A percentile compares a stretch with the other conserved stretches of the same genome.
Conservation (phyloP, 768 basidiomycete species). For the Leccinellum rugosiceps region DNA sequence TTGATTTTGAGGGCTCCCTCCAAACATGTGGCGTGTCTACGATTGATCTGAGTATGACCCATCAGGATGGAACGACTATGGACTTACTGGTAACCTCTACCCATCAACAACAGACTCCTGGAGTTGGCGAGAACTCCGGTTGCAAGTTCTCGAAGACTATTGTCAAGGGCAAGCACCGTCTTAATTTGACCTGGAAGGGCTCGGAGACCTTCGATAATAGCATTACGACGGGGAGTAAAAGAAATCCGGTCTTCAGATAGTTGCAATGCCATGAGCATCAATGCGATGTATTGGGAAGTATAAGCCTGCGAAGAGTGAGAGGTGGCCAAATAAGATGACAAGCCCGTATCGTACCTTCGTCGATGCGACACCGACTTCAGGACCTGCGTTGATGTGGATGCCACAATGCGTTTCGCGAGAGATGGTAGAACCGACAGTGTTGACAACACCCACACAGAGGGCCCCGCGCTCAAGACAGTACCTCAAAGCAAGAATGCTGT, state of each 20-base stretch:
- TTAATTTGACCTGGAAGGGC: constrained; percentile 89
- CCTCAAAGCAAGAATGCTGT: constrained; percentile 92
- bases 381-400: constrained; percentile 99
- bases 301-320: constrained; percentile 61
- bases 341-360: constrained; percentile 63
- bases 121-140: constrained; percentile 72
- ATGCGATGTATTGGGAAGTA: constrained; percentile 97
- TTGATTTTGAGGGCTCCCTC: constrained; percentile 99
- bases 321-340: not conserved
- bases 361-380: constrained; percentile 98
- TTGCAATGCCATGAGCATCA: constrained; percentile 98
- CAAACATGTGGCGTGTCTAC: constrained; percentile 88
- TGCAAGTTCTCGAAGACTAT: constrained; percentile 75
- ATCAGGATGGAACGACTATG: not conserved
- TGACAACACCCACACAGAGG: constrained; percentile 95
- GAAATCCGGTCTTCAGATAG: constrained; percentile 96
- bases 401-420: constrained; percentile 99
- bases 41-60: not conserved
- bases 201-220: constrained; percentile 92
- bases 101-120: constrained; percentile 93
- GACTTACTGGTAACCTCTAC: constrained; percentile 90
- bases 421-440: constrained; percentile 96
- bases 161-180: constrained; percentile 78
- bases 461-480: constrained; percentile 98
- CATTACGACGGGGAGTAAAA: constrained; percentile 82